Percentiles rank a stretch among this genome's conserved stretches.
These are phyloP conservation scores for Colletotrichum liriopes DNA, from an alignment of 2,329 filamentous ascomycete genomes.

Conservation along the genomic window DNA sequence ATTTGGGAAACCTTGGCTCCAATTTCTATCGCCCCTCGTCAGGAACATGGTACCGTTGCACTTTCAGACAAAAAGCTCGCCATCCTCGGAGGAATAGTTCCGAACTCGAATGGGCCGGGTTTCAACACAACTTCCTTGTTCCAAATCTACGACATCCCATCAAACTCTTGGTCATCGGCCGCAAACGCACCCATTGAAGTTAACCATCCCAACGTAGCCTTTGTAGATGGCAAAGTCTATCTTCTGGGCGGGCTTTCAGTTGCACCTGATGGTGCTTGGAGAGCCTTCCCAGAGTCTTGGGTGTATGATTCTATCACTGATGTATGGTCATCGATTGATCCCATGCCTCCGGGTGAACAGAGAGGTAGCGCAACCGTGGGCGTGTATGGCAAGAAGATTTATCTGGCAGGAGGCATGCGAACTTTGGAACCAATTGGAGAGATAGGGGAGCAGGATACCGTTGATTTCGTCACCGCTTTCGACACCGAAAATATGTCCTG, in stretches of 20 bases:
- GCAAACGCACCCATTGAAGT: conserved; percentile 49
- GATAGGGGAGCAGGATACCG: conserved; percentile 46
- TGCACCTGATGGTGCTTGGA: conserved; percentile 46
- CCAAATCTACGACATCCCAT: conserved; percentile 50
- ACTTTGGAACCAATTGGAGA: conserved; percentile 38
- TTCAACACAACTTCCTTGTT: conserved; percentile 48
- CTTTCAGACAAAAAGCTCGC: not conserved
- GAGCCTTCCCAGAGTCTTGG: conserved; percentile 47
- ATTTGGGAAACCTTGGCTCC: no score
- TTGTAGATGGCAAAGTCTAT: conserved; percentile 55
- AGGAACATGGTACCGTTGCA: not conserved
- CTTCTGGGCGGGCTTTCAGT: conserved; percentile 55
- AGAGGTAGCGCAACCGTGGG: conserved; percentile 53
- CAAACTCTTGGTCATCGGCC: conserved; percentile 49
- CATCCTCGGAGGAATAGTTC: not conserved
- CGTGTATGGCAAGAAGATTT: conserved; percentile 51
- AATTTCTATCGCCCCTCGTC: not conserved
- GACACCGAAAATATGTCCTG: conserved; percentile 49
- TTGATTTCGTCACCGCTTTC: conserved; percentile 51
- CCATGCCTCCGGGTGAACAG: conserved; percentile 48
- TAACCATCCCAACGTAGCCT: conserved; percentile 58
- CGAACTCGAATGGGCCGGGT: conserved; percentile 12
- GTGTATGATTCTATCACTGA: conserved; percentile 50
- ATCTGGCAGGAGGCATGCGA: conserved; percentile 57
- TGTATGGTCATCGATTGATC: conserved; percentile 48